phyloP scores from a whole-genome alignment of 164 flowering plant species.

The Annona squamosa region DNA sequence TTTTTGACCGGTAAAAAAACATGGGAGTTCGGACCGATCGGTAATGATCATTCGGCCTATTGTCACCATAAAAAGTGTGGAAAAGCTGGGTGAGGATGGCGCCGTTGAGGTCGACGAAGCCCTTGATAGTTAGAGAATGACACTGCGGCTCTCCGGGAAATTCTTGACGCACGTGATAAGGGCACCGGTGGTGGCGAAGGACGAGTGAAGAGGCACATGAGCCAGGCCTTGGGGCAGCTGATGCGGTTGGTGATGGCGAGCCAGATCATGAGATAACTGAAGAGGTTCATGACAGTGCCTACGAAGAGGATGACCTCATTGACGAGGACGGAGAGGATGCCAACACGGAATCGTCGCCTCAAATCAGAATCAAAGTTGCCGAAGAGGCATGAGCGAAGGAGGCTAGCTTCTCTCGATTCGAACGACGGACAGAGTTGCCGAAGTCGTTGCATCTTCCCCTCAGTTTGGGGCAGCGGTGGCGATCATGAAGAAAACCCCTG shows the following conservation, averaged over 20 bases:
- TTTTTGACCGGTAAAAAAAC: no score
- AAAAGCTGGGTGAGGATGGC: slow-evolving; percentile 58
- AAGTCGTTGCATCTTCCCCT: no score
- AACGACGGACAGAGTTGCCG: no score
- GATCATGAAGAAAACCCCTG: no score
- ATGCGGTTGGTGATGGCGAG: slow-evolving; percentile 37
- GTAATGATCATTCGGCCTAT: no score
- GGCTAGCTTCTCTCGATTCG: no score
- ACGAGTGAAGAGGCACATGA: slow-evolving; percentile 52
- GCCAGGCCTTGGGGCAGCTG: slow-evolving; percentile 41
- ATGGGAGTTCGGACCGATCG: no score
- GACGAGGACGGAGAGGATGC: slow-evolving; percentile 53
- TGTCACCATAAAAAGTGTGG: slow-evolving; percentile 33
- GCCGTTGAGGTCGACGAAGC: slow-evolving; percentile 56
- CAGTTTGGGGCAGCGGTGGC: no score
- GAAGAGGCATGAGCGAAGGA: no score
- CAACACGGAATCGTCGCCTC: no score
- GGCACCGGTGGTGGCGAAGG: slow-evolving; percentile 59
- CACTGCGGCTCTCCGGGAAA: slow-evolving; percentile 60
- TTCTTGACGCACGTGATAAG: slow-evolving; percentile 50
- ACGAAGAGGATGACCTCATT: slow-evolving; percentile 41
- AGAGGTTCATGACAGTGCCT: slow-evolving; percentile 48
- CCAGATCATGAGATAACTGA: slow-evolving; percentile 67
- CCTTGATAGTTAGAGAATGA: slow-evolving; percentile 52
- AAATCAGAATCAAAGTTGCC: no score